phyloP scores from a whole-genome alignment of 2,329 filamentous ascomycete genomes.

The Ceratocystis alfenasii region DNA sequence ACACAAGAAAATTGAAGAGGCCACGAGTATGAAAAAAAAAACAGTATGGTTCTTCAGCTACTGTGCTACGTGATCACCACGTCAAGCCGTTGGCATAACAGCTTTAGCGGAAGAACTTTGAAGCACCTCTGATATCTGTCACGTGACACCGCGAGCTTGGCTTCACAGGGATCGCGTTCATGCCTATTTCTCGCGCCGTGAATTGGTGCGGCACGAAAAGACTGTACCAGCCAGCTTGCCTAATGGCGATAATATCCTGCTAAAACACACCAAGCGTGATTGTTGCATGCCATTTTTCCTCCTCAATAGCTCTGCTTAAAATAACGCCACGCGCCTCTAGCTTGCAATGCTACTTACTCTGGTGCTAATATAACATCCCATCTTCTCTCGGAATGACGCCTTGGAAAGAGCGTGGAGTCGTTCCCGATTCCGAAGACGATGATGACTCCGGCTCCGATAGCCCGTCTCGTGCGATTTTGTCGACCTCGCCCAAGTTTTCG shows the following conservation, averaged over 20 bases:
- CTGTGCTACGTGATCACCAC: not conserved
- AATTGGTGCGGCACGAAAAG: not conserved
- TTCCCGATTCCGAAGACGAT: conserved; percentile 42
- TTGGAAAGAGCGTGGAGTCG: conserved; percentile 41
- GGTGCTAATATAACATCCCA: not conserved
- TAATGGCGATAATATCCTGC: not conserved
- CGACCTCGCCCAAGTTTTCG: conserved; percentile 5
- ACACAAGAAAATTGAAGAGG: not conserved
- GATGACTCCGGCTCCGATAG: conserved; percentile 37
- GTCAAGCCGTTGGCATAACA: too few relatives aligned
- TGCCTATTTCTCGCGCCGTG: not conserved
- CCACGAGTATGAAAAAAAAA: not conserved
- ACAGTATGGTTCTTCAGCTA: too few relatives aligned
- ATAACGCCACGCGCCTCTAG: not conserved
- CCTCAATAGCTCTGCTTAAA: not conserved
- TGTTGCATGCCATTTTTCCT: not conserved
- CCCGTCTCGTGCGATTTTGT: conserved; percentile 25
- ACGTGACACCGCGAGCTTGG: conserved; percentile 21
- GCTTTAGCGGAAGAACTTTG: not conserved
- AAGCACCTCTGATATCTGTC: not conserved
- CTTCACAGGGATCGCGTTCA: conserved; percentile 15
- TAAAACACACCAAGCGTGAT: not conserved
- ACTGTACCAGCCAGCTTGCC: not conserved
- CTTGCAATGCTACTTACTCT: not conserved
- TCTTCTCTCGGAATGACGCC: conserved; percentile 31